These are phyloP conservation scores for Blyttiomyces sp. DNA, from an alignment of 371 early-diverging fungal genomes.

Conservation along the genomic window DNA sequence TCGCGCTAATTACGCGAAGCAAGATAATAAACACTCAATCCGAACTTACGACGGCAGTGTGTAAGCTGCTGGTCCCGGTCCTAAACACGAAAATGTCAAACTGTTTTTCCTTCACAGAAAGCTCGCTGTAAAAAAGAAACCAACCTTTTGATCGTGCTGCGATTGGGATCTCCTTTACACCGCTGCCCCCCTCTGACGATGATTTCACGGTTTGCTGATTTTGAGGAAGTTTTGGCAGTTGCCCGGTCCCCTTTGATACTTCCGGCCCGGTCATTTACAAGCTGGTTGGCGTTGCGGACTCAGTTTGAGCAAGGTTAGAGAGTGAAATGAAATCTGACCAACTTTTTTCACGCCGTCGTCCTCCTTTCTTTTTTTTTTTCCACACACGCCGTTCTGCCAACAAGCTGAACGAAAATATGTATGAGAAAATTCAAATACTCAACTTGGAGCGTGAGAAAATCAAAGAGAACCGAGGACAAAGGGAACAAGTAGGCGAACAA, in stretches of 20 bases:
- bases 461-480: too few species aligned
- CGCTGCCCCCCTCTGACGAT: constrained; percentile 12
- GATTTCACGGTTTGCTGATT: constrained; percentile 13
- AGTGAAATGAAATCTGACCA: too few species aligned
- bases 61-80: constrained; percentile 52
- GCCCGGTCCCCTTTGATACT: too few species aligned
- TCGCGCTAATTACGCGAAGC: background rate
- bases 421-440: too few species aligned
- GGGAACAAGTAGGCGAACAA: too few species aligned
- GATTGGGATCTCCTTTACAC: constrained; percentile 41
- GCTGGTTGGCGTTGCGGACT: too few species aligned
- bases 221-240: constrained; percentile 31
- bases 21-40: background rate
- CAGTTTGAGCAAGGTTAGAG: too few species aligned
- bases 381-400: background rate
- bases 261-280: too few species aligned
- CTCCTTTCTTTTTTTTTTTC: background rate
- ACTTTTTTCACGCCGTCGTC: too few species aligned
- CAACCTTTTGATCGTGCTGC: constrained; percentile 49
- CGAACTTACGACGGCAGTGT: constrained; percentile 42
- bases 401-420: too few species aligned
- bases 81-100: constrained; percentile 12
- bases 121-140: background rate
- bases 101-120: background rate
- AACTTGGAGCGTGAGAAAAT: too few species aligned